Evolutionary conservation across 75 land plant species (phyloP).

Genomic region (Selaginella tamariscina): DNA sequence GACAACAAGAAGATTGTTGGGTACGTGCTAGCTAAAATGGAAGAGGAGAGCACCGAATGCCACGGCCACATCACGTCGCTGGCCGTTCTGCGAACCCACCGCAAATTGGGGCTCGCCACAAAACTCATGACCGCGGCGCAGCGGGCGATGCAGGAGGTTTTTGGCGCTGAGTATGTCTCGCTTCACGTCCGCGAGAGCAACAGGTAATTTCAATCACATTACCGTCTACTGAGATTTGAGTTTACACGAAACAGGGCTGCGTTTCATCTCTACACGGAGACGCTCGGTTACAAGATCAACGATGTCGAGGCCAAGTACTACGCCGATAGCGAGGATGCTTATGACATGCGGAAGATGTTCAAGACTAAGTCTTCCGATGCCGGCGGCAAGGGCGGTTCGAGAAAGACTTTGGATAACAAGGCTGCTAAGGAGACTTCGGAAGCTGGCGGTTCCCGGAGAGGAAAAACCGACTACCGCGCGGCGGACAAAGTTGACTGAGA

Average conservation of each 20-base stretch:
- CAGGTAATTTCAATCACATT: too few relatives aligned
- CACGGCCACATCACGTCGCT: conserved; percentile 95
- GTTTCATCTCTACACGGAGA: conserved; percentile 72
- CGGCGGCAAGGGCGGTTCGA: too few relatives aligned
- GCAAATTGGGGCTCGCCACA: conserved; percentile 85
- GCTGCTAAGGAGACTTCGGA: too few relatives aligned
- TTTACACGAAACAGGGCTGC: too few relatives aligned
- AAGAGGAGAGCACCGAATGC: conserved; percentile 72
- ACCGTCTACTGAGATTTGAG: too few relatives aligned
- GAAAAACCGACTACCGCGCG: too few relatives aligned
- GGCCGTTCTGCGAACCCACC: conserved; percentile 83
- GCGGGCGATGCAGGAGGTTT: conserved; percentile 67
- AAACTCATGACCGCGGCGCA: conserved; percentile 95
- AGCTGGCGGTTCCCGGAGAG: not conserved
- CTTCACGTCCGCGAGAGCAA: conserved; percentile 85
- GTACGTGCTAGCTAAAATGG: conserved; percentile 14
- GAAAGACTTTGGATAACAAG: not conserved
- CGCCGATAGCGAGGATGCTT: conserved; percentile 93
- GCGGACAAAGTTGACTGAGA: too few relatives aligned
- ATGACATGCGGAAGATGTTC: conserved; percentile 85
- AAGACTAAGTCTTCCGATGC: conserved; percentile 39
- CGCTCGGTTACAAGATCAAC: conserved; percentile 73
- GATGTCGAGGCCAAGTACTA: conserved; percentile 92
- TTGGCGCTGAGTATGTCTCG: conserved; percentile 87
- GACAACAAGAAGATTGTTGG: conserved; percentile 24